Percentiles rank a stretch among this genome's conserved stretches.
Evolutionary conservation across 345 rosid genomes (phyloP).

Genomic region (Salix dunnii): DNA sequence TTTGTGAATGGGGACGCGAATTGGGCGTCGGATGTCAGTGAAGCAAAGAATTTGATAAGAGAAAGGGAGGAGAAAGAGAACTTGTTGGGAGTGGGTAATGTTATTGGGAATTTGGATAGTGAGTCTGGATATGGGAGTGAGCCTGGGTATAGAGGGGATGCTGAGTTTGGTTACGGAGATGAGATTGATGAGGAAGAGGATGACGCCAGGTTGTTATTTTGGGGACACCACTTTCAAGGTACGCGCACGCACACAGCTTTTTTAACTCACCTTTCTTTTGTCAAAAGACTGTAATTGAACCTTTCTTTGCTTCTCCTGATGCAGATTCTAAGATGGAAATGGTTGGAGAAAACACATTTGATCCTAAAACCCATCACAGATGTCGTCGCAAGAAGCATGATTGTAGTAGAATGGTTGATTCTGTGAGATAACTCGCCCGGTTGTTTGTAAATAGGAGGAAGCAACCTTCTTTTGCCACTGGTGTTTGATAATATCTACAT

Average conservation of each 20-base stretch:
- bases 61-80: constrained; percentile 58
- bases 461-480: not conserved
- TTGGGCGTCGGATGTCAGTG: constrained; percentile 92
- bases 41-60: constrained; percentile 58
- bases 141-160: constrained; percentile 95
- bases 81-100: constrained; percentile 39
- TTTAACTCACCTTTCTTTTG: not conserved
- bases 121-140: constrained; percentile 97
- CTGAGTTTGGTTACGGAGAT: constrained; percentile 90
- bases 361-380: constrained; percentile 72
- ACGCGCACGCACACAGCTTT: constrained; percentile 47
- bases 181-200: constrained; percentile 96
- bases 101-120: constrained; percentile 55
- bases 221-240: constrained; percentile 76
- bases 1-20: constrained; percentile 66
- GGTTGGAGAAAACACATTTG: constrained; percentile 72
- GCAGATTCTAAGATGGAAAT: constrained; percentile 60
- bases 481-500: not conserved
- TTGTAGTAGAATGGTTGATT: constrained; percentile 57
- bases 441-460: not conserved
- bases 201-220: constrained; percentile 65
- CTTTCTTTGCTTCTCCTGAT: constrained; percentile 29
- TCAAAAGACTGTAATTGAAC: not conserved
- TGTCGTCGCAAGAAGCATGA: constrained; percentile 88
- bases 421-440: constrained; percentile 36